Evolutionary conservation across 202 grass and related monocot species (phyloP).

Genomic region (Panicum hallii): DNA sequence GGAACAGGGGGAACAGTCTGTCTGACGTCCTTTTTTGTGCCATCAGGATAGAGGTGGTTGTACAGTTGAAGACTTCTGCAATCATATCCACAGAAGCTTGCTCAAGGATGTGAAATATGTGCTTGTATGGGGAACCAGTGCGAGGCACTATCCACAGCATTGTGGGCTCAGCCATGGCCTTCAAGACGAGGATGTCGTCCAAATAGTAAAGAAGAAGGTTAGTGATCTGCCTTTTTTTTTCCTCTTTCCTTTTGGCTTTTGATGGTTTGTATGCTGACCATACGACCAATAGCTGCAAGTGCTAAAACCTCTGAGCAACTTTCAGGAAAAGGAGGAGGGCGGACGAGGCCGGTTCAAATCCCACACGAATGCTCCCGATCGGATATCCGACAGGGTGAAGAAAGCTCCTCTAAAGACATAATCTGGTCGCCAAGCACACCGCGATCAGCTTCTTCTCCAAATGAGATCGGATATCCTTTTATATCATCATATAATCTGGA

Average conservation of each 20-base stretch:
- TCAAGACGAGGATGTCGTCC: slow-evolving; percentile 93
- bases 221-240: not conserved
- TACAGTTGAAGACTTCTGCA: slow-evolving; percentile 94
- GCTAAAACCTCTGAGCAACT: slow-evolving; percentile 42
- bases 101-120: slow-evolving; percentile 97
- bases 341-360: slow-evolving; percentile 96
- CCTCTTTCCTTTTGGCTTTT: not conserved
- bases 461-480: not conserved
- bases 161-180: slow-evolving; percentile 78
- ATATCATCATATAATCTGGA: slow-evolving; percentile 6
- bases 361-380: slow-evolving; percentile 73
- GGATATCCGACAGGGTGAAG: slow-evolving; percentile 94
- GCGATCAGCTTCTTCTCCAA: not conserved
- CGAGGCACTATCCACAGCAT: slow-evolving; percentile 90
- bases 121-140: slow-evolving; percentile 90
- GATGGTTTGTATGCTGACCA: not conserved
- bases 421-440: not conserved
- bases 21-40: slow-evolving; percentile 14
- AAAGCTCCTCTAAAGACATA: slow-evolving; percentile 94
- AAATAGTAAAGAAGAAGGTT: slow-evolving; percentile 99
- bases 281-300: not conserved
- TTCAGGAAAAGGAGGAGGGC: slow-evolving; percentile 82
- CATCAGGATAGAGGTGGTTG: slow-evolving; percentile 96
- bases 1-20: not conserved
- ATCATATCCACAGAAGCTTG: slow-evolving; percentile 95